Evolutionary conservation across 306 rosid species (phyloP).

Genomic region (Prunus padus): DNA sequence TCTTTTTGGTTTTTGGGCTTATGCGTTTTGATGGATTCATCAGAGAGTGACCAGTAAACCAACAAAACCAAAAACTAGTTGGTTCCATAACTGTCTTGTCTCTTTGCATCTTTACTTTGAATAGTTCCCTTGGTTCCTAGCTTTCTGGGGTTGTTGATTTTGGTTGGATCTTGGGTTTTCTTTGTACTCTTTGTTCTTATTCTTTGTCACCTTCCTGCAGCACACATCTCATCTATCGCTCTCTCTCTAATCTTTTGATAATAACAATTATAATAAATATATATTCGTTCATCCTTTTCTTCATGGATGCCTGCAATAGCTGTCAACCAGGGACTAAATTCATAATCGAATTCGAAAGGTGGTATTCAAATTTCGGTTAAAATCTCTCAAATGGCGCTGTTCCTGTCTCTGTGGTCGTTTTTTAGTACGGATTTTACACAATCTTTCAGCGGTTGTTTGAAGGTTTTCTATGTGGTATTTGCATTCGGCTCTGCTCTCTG

Average conservation of each 20-base stretch:
- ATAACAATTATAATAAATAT: background rate
- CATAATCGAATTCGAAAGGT: background rate
- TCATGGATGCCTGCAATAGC: background rate
- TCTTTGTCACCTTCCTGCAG: constrained; percentile 28
- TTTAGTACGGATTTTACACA: constrained; percentile 36
- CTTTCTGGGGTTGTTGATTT: constrained; percentile 12
- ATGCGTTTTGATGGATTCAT: background rate
- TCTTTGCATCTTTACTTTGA: background rate
- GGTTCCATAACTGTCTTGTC: background rate
- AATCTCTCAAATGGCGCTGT: constrained; percentile 12
- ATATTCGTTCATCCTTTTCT: constrained; percentile 4
- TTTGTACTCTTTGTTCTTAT: constrained; percentile 5
- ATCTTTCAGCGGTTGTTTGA: constrained; percentile 36
- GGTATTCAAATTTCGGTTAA: constrained; percentile 19
- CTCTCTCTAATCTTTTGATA: background rate
- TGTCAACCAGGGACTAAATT: background rate
- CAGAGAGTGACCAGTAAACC: background rate
- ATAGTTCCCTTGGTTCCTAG: constrained; percentile 5
- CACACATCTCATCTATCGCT: background rate
- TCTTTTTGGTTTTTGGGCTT: background rate
- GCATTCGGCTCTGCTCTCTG: constrained; percentile 65
- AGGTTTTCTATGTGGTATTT: constrained; percentile 51
- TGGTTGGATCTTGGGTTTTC: constrained; percentile 6
- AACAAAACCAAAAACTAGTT: background rate
- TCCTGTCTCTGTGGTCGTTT: constrained; percentile 25